Base-by-base conservation (phyloP, 495 filamentous ascomycete genomes). In the Cenococcum geophilum region DNA sequence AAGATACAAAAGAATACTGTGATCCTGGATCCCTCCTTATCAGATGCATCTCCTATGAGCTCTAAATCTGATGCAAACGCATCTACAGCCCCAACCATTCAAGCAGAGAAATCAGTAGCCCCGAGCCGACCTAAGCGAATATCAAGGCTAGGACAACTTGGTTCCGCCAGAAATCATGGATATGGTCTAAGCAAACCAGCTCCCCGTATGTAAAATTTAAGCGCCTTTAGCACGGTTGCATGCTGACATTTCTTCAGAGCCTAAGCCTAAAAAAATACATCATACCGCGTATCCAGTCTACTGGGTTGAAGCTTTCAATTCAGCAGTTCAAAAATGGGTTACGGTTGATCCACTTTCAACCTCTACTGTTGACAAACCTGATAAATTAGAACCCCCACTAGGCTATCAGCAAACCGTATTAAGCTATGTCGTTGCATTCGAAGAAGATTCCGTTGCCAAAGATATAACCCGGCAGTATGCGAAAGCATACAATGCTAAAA, bases 301-400 rank as follows among this genome's bases (percentile, higher is more conserved):
- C 70, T 98, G 93, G 93, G 85, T 96, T 1, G 93, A 98, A 74
- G 86, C 88, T 1, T 89, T 95, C 67, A 89, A 96, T 67, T 76
- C 83, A 58, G 87, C 85, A 14, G 77, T 86, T 34, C 87, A 96
- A 70, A 95, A 91, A 78, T 97, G 92, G 92, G 80, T 95, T 53
- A 81, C 90, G 0, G 81, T 93, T 23, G 95, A 98, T 68, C 87
- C 92, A 0, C 69, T 97, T 3, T 89, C 91, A 34, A 96, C 89
- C 1, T 76, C 78, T 42, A 86, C 89, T 0, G 80, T 91, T 27
- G 86, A 81, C 66, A 91, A 88, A 64, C 83, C 89, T 1, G 79
- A 79, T 3, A 85, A 82, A 65, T 78, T 97, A 36, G 92, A 97
- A 67, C 93, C 93, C 0, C 89, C 95, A 0, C 77, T 84, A 11